Conservation (phyloP, 176 grass and related monocot genomes). For the Oryza brachyantha region DNA sequence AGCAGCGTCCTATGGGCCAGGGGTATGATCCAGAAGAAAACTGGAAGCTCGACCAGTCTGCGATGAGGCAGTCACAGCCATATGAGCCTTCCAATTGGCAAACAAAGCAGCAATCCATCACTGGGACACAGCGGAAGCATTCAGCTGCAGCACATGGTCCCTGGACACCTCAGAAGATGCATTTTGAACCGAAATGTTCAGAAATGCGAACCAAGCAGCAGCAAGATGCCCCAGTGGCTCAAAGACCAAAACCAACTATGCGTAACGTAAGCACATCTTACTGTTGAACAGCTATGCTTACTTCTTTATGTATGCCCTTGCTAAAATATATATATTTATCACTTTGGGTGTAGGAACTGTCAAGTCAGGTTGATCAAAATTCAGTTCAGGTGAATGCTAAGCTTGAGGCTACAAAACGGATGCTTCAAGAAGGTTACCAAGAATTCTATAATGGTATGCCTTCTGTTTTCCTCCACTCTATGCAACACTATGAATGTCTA, state of each 20-base stretch:
- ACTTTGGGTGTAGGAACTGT: not conserved
- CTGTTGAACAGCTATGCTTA: not conserved
- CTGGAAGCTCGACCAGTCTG: constrained; percentile 39
- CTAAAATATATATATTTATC: constrained; percentile 1
- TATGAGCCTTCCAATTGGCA: constrained; percentile 11
- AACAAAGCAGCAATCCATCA: constrained; percentile 24
- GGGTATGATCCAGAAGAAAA: constrained; percentile 43
- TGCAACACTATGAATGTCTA: not conserved
- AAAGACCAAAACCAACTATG: constrained; percentile 19
- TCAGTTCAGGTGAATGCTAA: constrained; percentile 29
- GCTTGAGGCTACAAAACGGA: constrained; percentile 51
- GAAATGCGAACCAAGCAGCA: not conserved
- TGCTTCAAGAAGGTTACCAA: constrained; percentile 74
- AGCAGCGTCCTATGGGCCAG: constrained; percentile 8
- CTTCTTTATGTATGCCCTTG: not conserved
- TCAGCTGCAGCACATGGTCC: constrained; percentile 34
- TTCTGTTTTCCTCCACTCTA: not conserved
- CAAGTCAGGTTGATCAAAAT: not conserved
- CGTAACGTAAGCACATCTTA: constrained; percentile 32
- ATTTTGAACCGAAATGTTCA: not conserved
- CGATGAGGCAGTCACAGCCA: constrained; percentile 17
- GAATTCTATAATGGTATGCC: constrained; percentile 46
- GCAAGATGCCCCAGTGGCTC: not conserved
- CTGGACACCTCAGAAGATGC: constrained; percentile 27
- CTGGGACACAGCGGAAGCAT: constrained; percentile 7